Evolutionary conservation across 164 flowering plant species (phyloP).

Genomic region (Nymphaea colorata): DNA sequence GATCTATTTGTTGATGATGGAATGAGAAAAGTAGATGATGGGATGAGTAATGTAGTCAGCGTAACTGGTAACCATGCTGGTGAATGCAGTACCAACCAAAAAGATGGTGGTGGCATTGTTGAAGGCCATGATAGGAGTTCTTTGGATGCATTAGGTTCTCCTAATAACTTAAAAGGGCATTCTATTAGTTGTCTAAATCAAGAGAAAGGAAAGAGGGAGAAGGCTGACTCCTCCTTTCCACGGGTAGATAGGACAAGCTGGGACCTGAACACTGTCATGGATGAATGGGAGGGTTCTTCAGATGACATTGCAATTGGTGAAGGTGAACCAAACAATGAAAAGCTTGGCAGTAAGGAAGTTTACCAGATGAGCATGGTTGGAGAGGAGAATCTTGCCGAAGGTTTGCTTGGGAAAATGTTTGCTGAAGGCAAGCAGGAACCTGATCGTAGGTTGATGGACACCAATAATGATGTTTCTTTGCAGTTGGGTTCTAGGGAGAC

Average conservation of each 20-base stretch:
- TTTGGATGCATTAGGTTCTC: background rate
- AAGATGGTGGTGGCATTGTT: background rate
- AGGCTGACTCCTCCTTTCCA: conserved; percentile 7
- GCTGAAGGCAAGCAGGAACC: no score
- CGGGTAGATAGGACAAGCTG: conserved; percentile 44
- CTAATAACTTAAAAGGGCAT: background rate
- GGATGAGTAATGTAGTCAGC: background rate
- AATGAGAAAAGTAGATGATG: background rate
- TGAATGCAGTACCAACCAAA: background rate
- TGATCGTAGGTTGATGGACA: no score
- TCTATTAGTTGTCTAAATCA: background rate
- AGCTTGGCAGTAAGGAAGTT: background rate
- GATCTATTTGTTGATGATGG: no score
- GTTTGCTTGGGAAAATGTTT: no score
- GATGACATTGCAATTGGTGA: conserved; percentile 11
- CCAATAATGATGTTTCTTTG: no score
- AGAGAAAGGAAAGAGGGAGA: conserved; percentile 8
- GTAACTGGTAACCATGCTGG: background rate
- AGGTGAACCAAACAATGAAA: background rate
- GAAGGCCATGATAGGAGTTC: background rate
- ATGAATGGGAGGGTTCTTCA: conserved; percentile 44
- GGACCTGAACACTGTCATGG: conserved; percentile 62
- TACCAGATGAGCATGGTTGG: background rate
- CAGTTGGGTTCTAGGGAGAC: no score
- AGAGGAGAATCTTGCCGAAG: no score